Conservation (phyloP, 176 grass and related monocot genomes). For the Puya raimondii region DNA sequence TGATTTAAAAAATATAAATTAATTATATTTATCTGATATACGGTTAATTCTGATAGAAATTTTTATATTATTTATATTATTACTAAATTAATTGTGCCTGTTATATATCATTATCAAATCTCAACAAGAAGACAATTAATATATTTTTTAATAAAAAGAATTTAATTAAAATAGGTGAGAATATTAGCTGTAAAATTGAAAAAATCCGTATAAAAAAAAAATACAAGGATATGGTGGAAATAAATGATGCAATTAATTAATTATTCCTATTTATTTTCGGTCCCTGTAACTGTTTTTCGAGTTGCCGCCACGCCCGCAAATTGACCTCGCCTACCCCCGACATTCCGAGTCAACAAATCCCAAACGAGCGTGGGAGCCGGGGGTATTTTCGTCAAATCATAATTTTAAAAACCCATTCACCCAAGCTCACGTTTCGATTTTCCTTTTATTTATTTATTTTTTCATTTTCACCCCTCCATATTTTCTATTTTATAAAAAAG, state of each 20-base stretch:
- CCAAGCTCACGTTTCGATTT: background rate
- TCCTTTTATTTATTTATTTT: background rate
- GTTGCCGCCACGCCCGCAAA: background rate
- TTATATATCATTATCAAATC: no score
- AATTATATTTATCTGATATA: no score
- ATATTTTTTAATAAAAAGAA: no score
- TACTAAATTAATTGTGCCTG: no score
- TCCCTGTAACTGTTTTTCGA: background rate
- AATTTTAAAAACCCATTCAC: background rate
- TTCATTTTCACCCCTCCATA: background rate
- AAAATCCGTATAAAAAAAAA: no score
- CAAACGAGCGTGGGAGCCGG: background rate
- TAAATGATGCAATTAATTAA: background rate
- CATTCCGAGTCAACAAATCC: background rate
- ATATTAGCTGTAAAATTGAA: no score
- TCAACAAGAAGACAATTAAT: no score
- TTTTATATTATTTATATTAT: no score
- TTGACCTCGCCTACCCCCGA: background rate
- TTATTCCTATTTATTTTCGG: background rate
- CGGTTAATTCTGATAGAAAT: no score
- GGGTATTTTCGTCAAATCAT: background rate
- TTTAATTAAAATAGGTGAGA: no score
- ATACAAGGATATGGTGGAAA: background rate
- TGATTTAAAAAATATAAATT: no score
- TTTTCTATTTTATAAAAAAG: background rate